Evolutionary conservation across 495 filamentous ascomycete genomes (phyloP).

Genomic region (Wilcoxina mikolae): DNA sequence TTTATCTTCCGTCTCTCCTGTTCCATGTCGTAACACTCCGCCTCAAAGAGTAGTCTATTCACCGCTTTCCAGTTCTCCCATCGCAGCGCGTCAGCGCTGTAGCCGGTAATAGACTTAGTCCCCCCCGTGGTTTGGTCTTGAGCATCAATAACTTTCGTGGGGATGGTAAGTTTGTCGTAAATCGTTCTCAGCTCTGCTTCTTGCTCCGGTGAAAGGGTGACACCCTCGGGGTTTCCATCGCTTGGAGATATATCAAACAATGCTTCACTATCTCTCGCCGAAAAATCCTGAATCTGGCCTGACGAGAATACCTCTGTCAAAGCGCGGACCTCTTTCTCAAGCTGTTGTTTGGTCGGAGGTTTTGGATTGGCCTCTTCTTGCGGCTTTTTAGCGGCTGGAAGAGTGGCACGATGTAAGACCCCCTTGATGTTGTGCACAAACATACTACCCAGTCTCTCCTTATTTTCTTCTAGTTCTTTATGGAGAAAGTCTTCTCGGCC

Average conservation of each 20-base stretch:
- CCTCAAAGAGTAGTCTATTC: constrained; percentile 24
- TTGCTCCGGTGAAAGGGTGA: not conserved
- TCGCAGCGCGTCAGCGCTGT: constrained; percentile 15
- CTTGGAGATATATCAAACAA: not conserved
- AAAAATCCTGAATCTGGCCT: constrained; percentile 19
- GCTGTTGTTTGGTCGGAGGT: not conserved
- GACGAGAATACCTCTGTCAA: constrained; percentile 13
- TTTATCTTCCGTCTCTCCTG: not conserved
- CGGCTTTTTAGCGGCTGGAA: not conserved
- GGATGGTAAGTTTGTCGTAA: constrained; percentile 15
- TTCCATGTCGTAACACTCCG: constrained; percentile 17
- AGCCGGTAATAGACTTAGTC: constrained; percentile 18
- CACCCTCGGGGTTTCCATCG: not conserved
- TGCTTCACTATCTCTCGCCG: not conserved
- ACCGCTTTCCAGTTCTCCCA: constrained; percentile 28
- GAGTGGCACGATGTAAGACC: not conserved
- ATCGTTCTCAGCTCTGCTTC: constrained; percentile 17
- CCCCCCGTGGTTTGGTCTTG: not conserved
- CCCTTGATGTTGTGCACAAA: constrained; percentile 4
- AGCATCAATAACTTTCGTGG: not conserved
- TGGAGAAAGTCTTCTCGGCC: constrained; percentile 10
- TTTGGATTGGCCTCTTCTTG: not conserved
- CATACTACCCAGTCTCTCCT: not conserved
- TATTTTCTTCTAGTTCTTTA: constrained; percentile 8
- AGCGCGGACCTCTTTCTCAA: constrained; percentile 7